phyloP scores from a whole-genome alignment of 192 early-diverging fungal genomes.

The Backusella psychrophila region DNA sequence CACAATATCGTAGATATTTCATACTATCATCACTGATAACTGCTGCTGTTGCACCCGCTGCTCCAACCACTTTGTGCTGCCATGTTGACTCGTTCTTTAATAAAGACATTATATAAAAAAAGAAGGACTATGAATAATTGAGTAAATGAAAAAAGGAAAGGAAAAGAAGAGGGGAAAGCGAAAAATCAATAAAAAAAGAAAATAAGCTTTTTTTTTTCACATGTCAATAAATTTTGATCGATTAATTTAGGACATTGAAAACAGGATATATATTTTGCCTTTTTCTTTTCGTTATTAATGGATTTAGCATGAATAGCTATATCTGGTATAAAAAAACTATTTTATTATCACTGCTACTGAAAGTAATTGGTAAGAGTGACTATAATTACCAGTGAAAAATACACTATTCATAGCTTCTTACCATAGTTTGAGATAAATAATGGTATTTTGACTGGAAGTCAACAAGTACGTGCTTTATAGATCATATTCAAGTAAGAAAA shows the following conservation, averaged over 20 bases:
- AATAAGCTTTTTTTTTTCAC: background rate
- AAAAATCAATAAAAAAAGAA: background rate
- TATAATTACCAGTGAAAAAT: no score
- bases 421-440: no score
- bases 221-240: background rate
- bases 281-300: background rate
- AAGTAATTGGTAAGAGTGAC: no score
- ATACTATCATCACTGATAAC: constrained; percentile 87
- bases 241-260: background rate
- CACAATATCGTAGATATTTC: constrained; percentile 83
- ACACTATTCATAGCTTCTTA: no score
- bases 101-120: background rate
- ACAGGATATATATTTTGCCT: background rate
- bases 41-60: constrained; percentile 66
- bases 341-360: no score
- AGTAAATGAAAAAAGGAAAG: background rate
- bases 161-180: background rate
- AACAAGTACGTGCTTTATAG: no score
- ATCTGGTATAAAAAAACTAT: no score
- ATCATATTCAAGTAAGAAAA: no score
- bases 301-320: no score
- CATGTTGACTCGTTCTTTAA: constrained; percentile 29
- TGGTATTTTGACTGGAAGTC: no score
- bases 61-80: constrained; percentile 61
- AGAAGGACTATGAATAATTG: background rate